Conservation (phyloP, 148 eudicot species). For the Tetragonia tetragonoides region DNA sequence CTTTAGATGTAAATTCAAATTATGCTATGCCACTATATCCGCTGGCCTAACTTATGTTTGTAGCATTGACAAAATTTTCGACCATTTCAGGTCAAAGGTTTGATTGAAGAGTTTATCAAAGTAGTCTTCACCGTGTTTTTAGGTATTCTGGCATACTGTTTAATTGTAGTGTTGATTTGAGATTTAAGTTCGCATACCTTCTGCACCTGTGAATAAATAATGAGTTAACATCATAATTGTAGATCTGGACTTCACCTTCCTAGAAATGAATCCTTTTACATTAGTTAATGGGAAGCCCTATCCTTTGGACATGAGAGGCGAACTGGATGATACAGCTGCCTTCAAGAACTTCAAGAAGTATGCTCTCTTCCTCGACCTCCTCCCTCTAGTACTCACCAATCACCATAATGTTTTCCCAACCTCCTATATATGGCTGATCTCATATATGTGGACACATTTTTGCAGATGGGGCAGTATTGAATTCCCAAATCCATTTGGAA, state of each 20-base stretch:
- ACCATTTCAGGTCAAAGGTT: conserved; percentile 54
- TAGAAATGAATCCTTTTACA: conserved; percentile 97
- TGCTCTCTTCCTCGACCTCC: neutral
- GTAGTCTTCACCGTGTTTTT: conserved; percentile 54
- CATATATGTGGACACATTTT: conserved; percentile 5
- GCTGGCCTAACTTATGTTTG: neutral
- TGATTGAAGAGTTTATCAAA: conserved; percentile 88
- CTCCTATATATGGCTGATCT: neutral
- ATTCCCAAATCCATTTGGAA: conserved; percentile 98
- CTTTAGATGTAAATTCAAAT: neutral
- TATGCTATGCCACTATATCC: neutral
- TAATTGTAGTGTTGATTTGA: neutral
- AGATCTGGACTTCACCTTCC: conserved; percentile 96
- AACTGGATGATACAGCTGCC: conserved; percentile 94
- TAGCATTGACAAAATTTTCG: neutral
- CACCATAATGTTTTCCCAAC: neutral
- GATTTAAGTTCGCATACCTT: neutral
- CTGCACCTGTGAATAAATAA: neutral
- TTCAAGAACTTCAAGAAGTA: conserved; percentile 55
- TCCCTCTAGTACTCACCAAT: neutral
- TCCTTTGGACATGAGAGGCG: conserved; percentile 99
- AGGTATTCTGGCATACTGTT: conserved; percentile 42
- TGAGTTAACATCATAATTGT: conserved; percentile 2
- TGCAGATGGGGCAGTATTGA: conserved; percentile 88
- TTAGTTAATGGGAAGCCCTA: conserved; percentile 91